These are phyloP conservation scores for Chrysanthemum makinoi DNA, from an alignment of 129 eudicot genomes.

Conservation along the genomic window DNA sequence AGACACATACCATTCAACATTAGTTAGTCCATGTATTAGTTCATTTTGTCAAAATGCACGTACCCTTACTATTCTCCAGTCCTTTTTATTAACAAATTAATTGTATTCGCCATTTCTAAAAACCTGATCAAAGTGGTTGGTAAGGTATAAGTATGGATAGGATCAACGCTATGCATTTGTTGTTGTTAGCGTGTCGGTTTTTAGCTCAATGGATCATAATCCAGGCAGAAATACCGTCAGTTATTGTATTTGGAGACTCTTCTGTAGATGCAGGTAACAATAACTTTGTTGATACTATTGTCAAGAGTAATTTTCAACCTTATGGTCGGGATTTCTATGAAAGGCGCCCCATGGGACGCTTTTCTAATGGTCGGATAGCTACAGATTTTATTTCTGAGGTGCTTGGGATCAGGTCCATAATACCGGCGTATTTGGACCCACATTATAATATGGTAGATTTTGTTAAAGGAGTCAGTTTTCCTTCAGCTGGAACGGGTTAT, in stretches of 20 bases:
- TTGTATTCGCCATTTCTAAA: too few relatives aligned
- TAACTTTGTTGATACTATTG: slow-evolving; percentile 51
- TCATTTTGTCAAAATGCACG: too few relatives aligned
- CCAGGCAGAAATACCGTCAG: slow-evolving; percentile 33
- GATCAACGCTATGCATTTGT: too few relatives aligned
- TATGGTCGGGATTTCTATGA: slow-evolving; percentile 72
- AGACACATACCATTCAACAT: too few relatives aligned
- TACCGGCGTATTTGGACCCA: slow-evolving; percentile 78
- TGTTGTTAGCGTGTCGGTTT: too few relatives aligned
- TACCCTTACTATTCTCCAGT: too few relatives aligned
- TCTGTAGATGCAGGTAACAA: slow-evolving; percentile 78
- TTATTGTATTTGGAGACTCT: slow-evolving; percentile 79
- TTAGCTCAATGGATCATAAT: too few relatives aligned
- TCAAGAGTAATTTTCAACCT: slow-evolving; percentile 69
- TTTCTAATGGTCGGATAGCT: too few relatives aligned
- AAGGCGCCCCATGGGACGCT: slow-evolving; percentile 6
- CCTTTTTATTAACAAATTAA: too few relatives aligned
- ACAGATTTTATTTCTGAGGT: slow-evolving; percentile 39
- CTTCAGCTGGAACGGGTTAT: slow-evolving; percentile 81
- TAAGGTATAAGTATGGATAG: too few relatives aligned
- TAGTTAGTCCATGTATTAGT: too few relatives aligned
- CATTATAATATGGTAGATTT: slow-evolving; percentile 56
- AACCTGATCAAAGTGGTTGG: too few relatives aligned
- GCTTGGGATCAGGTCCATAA: slow-evolving; percentile 47
- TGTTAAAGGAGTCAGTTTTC: slow-evolving; percentile 63